phyloP scores from a whole-genome alignment of 495 filamentous ascomycete genomes.

The Margaritispora aquatica region DNA sequence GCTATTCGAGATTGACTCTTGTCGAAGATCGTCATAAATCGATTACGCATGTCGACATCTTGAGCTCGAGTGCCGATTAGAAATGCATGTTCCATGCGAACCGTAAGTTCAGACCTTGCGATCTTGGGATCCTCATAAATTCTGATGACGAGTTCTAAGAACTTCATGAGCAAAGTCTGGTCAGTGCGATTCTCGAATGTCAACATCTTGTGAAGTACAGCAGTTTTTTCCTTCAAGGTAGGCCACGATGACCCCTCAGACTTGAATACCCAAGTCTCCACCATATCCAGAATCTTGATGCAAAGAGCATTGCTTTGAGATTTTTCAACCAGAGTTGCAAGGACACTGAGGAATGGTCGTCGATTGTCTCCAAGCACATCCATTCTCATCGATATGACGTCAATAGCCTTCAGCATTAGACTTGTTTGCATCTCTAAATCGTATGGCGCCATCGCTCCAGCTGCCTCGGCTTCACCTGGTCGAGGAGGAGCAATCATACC shows the following conservation, averaged over 20 bases:
- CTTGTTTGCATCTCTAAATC: conserved; percentile 80
- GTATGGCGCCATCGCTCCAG: conserved; percentile 58
- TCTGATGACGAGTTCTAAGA: conserved; percentile 90
- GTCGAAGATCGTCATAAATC: conserved; percentile 93
- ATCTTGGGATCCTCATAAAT: conserved; percentile 98
- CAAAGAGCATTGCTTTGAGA: conserved; percentile 80
- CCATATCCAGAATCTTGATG: conserved; percentile 85
- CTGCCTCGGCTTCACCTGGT: conserved; percentile 29
- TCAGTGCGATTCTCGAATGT: conserved; percentile 83
- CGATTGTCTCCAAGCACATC: conserved; percentile 88
- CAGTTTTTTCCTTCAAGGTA: conserved; percentile 95
- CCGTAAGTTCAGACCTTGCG: conserved; percentile 88
- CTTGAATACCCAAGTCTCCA: conserved; percentile 93
- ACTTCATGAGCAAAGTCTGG: conserved; percentile 77
- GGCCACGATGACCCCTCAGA: conserved; percentile 91
- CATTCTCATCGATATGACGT: conserved; percentile 86
- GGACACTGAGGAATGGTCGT: conserved; percentile 85
- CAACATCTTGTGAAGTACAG: conserved; percentile 95
- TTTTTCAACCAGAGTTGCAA: conserved; percentile 91
- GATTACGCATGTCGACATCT: conserved; percentile 94
- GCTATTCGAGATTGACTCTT: conserved; percentile 81
- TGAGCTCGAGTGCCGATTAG: conserved; percentile 89
- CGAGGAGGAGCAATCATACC: conserved; percentile 31
- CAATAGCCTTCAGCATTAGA: conserved; percentile 88
- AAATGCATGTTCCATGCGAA: conserved; percentile 95